These are phyloP conservation scores for Durusdinium trenchii DNA, from an alignment of 73 alveolate species.

Conservation along the genomic window DNA sequence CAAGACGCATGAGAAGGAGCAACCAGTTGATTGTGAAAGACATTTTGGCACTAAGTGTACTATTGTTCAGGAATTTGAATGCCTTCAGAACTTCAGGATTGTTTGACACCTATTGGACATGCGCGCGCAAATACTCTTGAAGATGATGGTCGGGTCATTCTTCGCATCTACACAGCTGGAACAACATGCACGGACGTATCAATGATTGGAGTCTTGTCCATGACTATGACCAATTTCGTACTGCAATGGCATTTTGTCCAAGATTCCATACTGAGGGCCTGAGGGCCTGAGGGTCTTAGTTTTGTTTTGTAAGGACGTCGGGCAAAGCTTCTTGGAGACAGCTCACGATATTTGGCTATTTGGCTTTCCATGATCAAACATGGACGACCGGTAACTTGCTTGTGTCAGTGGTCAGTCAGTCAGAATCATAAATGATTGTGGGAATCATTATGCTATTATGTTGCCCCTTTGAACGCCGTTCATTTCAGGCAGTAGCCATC, in stretches of 20 bases:
- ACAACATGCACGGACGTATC: neutral
- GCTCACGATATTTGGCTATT: neutral
- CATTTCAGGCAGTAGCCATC: neutral
- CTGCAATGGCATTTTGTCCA: too few species aligned
- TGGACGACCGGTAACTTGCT: neutral
- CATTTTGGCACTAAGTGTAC: neutral
- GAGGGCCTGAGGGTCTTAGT: too few species aligned
- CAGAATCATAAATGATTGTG: too few species aligned
- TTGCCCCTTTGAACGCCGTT: neutral
- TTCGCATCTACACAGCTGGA: neutral
- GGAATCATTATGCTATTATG: too few species aligned
- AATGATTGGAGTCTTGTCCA: neutral
- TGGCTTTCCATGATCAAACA: neutral
- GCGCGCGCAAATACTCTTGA: neutral
- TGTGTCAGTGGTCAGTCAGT: neutral
- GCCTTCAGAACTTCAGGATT: neutral
- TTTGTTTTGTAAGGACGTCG: too few species aligned
- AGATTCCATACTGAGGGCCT: too few species aligned
- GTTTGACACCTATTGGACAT: neutral
- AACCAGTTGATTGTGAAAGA: too few species aligned
- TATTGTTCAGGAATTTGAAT: neutral
- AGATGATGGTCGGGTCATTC: neutral
- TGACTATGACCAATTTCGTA: too few species aligned
- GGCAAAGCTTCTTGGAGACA: neutral
- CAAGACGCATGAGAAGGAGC: neutral